phyloP scores from a whole-genome alignment of 768 basidiomycete genomes.

The Pleurotus citrinopileatus region DNA sequence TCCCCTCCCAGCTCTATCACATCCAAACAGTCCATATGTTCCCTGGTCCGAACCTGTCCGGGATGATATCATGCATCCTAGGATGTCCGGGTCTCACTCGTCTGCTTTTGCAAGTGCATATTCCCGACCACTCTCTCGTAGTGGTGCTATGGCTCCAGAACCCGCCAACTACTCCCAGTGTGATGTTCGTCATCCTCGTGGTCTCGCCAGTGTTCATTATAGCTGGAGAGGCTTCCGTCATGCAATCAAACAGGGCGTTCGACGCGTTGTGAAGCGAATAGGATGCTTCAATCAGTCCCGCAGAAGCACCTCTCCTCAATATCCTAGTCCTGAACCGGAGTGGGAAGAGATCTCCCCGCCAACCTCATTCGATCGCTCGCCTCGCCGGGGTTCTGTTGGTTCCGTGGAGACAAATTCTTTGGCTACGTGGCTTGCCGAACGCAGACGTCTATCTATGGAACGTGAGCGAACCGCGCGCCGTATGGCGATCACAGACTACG shows the following conservation, averaged over 20 bases:
- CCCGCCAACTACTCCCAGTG: constrained; percentile 20
- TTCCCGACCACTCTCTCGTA: constrained; percentile 31
- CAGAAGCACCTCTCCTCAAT: neutral
- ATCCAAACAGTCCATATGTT: constrained; percentile 56
- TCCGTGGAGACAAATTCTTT: constrained; percentile 22
- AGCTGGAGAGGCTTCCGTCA: constrained; percentile 29
- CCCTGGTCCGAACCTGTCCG: constrained; percentile 44
- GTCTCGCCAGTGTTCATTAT: constrained; percentile 24
- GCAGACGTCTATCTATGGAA: constrained; percentile 27
- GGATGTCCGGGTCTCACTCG: constrained; percentile 32
- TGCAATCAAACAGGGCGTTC: constrained; percentile 23
- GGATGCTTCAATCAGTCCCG: constrained; percentile 18
- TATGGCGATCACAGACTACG: constrained; percentile 47
- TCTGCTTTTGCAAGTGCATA: constrained; percentile 18
- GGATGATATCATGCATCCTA: constrained; percentile 38
- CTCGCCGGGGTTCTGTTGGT: constrained; percentile 15
- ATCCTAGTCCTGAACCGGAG: neutral
- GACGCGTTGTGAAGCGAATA: constrained; percentile 20
- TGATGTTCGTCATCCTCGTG: constrained; percentile 15
- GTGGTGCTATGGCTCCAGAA: constrained; percentile 39
- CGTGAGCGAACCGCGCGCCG: constrained; percentile 22
- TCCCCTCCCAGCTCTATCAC: constrained; percentile 37
- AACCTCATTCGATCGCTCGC: constrained; percentile 14
- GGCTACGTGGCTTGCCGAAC: constrained; percentile 36
- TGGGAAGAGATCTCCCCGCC: constrained; percentile 19